Evolutionary conservation across 305 asterid genomes (phyloP).

Genomic region (Ruellia speciosa): DNA sequence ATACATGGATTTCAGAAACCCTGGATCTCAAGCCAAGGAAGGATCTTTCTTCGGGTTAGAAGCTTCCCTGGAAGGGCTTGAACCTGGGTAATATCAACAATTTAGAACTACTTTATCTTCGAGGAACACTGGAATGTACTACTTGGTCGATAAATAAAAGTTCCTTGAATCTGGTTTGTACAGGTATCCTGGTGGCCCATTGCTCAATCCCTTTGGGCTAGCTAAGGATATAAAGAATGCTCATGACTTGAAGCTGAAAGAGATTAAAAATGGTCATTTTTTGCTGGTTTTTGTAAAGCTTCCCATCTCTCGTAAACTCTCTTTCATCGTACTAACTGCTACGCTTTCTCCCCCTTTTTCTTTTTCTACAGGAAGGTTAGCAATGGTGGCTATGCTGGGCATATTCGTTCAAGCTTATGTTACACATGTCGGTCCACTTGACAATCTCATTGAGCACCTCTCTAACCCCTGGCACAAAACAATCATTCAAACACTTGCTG

Average conservation of each 20-base stretch:
- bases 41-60: conserved; percentile 68
- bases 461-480: conserved; percentile 90
- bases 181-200: conserved; percentile 89
- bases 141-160: not conserved
- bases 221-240: conserved; percentile 81
- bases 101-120: not conserved
- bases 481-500: conserved; percentile 55
- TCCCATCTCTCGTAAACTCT: not conserved
- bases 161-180: conserved; percentile 5
- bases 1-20: conserved; percentile 69
- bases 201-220: conserved; percentile 79
- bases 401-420: conserved; percentile 76
- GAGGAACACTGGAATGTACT: not conserved
- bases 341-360: not conserved
- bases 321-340: not conserved
- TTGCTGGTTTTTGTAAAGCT: conserved; percentile 2
- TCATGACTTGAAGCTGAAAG: conserved; percentile 78
- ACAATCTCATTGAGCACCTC: conserved; percentile 72
- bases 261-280: conserved; percentile 62
- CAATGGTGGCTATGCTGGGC: conserved; percentile 91
- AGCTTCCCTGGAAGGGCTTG: conserved; percentile 71
- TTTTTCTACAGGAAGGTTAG: conserved; percentile 52
- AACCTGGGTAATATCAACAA: conserved; percentile 50
- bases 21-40: conserved; percentile 73
- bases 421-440: conserved; percentile 80